These are phyloP conservation scores for Boletus insuetus DNA, from an alignment of 768 basidiomycete genomes.

Conservation along the genomic window DNA sequence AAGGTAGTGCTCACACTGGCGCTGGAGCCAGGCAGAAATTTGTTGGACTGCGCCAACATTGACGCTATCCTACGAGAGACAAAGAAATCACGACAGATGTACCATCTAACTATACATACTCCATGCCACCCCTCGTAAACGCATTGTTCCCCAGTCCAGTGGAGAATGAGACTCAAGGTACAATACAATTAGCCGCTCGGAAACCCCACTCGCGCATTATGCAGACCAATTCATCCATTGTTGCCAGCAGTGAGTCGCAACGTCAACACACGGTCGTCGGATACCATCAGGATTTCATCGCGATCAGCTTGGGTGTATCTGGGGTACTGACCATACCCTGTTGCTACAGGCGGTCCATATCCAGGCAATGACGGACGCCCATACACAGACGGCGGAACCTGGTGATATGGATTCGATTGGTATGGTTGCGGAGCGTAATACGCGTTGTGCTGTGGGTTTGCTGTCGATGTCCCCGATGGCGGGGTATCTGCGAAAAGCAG, in stretches of 20 bases:
- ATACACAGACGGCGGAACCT: constrained; percentile 24
- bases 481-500: constrained; percentile 93
- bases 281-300: constrained; percentile 87
- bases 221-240: constrained; percentile 10
- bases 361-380: constrained; percentile 27
- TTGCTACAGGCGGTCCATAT: constrained; percentile 22
- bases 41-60: neutral
- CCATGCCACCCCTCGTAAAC: constrained; percentile 3
- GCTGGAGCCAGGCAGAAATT: no score
- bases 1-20: no score
- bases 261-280: constrained; percentile 81
- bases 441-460: constrained; percentile 36
- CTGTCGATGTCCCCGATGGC: constrained; percentile 71
- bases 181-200: constrained; percentile 4
- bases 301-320: constrained; percentile 53
- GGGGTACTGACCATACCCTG: constrained; percentile 41
- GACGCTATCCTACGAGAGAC: constrained; percentile 7
- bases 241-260: constrained; percentile 48
- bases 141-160: constrained; percentile 10
- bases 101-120: constrained; percentile 26
- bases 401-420: constrained; percentile 32
- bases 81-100: constrained; percentile 28
- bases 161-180: constrained; percentile 15
- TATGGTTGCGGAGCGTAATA: constrained; percentile 33
- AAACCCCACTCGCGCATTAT: neutral